These are phyloP conservation scores for Fusarium newnesense DNA, from an alignment of 2,329 filamentous ascomycete species.

Conservation along the genomic window DNA sequence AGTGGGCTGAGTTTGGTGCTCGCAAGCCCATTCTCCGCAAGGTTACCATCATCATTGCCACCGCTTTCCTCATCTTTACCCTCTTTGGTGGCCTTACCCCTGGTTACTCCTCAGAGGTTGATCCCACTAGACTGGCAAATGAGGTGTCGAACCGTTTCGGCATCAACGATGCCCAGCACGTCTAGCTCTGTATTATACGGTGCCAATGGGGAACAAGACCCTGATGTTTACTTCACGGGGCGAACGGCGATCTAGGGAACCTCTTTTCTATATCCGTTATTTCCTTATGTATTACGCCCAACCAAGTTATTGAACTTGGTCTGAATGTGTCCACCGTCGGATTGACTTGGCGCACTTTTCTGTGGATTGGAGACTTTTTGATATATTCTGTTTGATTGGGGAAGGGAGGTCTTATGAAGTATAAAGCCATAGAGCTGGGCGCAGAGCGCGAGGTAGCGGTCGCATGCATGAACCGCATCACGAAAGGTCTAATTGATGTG, in stretches of 20 bases:
- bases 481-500: slow-evolving; percentile 54
- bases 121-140: slow-evolving; percentile 60
- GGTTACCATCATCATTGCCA: slow-evolving; percentile 73
- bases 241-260: slow-evolving; percentile 48
- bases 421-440: slow-evolving; percentile 53
- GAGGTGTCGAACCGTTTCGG: slow-evolving; percentile 63
- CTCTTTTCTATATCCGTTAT: slow-evolving; percentile 39
- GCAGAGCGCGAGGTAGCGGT: slow-evolving; percentile 50
- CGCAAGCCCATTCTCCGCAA: slow-evolving; percentile 82
- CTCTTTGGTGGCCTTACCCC: slow-evolving; percentile 76
- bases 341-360: slow-evolving; percentile 37
- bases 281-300: slow-evolving; percentile 35
- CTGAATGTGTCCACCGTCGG: slow-evolving; percentile 42
- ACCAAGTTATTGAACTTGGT: slow-evolving; percentile 35
- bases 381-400: slow-evolving; percentile 46
- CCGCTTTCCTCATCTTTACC: slow-evolving; percentile 73
- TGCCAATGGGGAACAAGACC: slow-evolving; percentile 28
- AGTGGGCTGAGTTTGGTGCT: slow-evolving; percentile 88
- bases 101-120: slow-evolving; percentile 65
- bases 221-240: slow-evolving; percentile 44
- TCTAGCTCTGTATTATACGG: slow-evolving; percentile 27
- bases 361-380: slow-evolving; percentile 48
- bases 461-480: slow-evolving; percentile 50
- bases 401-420: slow-evolving; percentile 43
- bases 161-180: slow-evolving; percentile 46